These are phyloP conservation scores for Pyricularia grisea DNA, from an alignment of 2,329 filamentous ascomycete species.

Conservation along the genomic window DNA sequence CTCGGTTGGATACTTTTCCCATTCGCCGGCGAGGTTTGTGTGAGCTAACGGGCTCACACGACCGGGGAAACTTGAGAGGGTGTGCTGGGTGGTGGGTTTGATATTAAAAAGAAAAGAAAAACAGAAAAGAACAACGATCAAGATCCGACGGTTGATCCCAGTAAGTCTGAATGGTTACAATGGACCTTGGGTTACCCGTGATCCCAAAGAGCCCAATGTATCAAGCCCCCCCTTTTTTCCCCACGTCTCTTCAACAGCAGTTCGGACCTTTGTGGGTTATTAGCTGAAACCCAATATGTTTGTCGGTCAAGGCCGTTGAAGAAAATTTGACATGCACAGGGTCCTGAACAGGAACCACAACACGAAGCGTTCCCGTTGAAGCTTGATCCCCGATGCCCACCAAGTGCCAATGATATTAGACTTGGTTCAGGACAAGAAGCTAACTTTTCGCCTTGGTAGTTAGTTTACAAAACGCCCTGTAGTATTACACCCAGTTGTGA, in stretches of 20 bases:
- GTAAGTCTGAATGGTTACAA: background rate
- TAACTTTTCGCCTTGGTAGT: background rate
- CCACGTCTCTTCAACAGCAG: background rate
- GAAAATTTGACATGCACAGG: background rate
- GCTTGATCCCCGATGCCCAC: background rate
- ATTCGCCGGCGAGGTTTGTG: background rate
- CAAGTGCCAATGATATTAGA: background rate
- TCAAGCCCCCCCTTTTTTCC: background rate
- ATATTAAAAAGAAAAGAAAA: background rate
- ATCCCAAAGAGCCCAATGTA: background rate
- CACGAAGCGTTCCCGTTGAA: background rate
- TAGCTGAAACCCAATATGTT: background rate
- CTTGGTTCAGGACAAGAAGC: background rate
- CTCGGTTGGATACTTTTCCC: background rate
- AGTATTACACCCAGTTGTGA: background rate
- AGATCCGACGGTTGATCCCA: background rate
- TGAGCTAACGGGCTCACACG: background rate
- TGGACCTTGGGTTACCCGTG: background rate
- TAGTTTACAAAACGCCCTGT: background rate
- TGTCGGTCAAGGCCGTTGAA: background rate
- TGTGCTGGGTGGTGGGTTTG: background rate
- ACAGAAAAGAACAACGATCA: no score
- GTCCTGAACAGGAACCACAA: background rate
- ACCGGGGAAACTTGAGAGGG: background rate
- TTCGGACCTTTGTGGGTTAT: background rate